These are phyloP conservation scores for Gonium pectorale DNA, from an alignment of 139 green algal genomes.

Conservation along the genomic window DNA sequence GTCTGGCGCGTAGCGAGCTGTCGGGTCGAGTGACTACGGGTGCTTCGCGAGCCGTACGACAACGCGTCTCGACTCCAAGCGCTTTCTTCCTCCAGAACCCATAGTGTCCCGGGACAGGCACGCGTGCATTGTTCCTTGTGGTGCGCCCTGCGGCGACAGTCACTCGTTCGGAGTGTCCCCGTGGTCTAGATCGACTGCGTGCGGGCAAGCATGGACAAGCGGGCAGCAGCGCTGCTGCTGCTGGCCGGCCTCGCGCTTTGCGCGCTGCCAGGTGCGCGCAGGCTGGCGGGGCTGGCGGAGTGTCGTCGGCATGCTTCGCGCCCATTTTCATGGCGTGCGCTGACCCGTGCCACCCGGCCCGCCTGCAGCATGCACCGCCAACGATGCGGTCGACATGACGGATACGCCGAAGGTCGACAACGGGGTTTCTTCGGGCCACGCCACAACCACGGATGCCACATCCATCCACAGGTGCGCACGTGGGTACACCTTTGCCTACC, in stretches of 20 bases:
- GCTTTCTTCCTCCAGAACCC: too few relatives aligned
- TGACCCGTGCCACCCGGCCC: not conserved
- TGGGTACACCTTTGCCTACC: not conserved
- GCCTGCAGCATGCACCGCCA: constrained; percentile 11
- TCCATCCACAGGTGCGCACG: constrained; percentile 46
- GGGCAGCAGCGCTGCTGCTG: constrained; percentile 3
- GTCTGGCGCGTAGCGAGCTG: too few relatives aligned
- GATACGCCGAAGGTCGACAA: constrained; percentile 48
- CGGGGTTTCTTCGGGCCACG: constrained; percentile 25
- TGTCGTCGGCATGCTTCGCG: not conserved
- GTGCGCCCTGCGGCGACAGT: too few relatives aligned
- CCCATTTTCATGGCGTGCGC: not conserved
- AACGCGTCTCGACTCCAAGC: too few relatives aligned
- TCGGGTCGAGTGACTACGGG: too few relatives aligned
- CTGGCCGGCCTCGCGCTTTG: constrained; percentile 1
- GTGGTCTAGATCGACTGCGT: too few relatives aligned
- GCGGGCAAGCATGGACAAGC: not conserved
- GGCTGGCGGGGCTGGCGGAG: not conserved
- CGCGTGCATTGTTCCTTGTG: too few relatives aligned
- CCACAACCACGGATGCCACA: constrained; percentile 51
- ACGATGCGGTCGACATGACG: constrained; percentile 40
- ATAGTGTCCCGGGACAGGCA: too few relatives aligned
- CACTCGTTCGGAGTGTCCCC: too few relatives aligned
- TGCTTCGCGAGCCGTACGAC: too few relatives aligned
- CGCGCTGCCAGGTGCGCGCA: constrained; percentile 15